Percentiles rank a stretch among this genome's conserved stretches.
Evolutionary conservation across 139 green algal species (phyloP).

Genomic region (Yamagishiella unicocca): DNA sequence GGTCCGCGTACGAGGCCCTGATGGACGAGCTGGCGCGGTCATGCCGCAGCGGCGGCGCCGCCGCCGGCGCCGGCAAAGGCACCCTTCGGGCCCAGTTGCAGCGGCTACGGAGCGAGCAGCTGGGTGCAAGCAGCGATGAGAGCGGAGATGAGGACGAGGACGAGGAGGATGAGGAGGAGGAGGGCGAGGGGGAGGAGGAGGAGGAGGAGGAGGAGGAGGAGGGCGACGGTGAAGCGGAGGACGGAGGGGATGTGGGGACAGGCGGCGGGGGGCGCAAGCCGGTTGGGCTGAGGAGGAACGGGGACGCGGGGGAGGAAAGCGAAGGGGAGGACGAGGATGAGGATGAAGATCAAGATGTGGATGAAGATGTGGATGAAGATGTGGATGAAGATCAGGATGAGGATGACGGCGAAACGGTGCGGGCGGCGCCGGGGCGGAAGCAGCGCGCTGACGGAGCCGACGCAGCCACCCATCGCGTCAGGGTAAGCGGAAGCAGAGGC

Average conservation of each 20-base stretch:
- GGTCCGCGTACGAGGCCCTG: conserved; percentile 28
- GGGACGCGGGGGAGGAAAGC: too few species aligned
- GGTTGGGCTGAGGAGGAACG: background rate
- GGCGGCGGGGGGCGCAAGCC: background rate
- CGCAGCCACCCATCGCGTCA: too few species aligned
- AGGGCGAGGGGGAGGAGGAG: background rate
- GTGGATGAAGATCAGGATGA: background rate
- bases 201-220: background rate
- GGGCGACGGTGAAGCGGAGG: background rate
- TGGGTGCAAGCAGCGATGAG: background rate
- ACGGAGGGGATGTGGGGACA: background rate
- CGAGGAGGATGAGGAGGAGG: conserved; percentile 22
- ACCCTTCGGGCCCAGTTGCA: background rate
- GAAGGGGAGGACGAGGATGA: background rate
- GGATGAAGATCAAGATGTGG: background rate
- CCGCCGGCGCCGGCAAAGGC: background rate
- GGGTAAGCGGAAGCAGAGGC: conserved; percentile 16
- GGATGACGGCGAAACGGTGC: background rate
- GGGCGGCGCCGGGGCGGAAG: background rate
- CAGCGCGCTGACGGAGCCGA: too few species aligned
- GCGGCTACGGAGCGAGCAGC: conserved; percentile 32
- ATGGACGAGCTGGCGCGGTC: conserved; percentile 20
- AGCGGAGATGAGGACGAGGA: background rate
- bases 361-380: background rate
- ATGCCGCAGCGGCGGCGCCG: background rate